Percentiles rank a stretch among this genome's conserved stretches.
phyloP scores from a whole-genome alignment of 2,329 filamentous ascomycete species.

The Parascedosporium putredinis region DNA sequence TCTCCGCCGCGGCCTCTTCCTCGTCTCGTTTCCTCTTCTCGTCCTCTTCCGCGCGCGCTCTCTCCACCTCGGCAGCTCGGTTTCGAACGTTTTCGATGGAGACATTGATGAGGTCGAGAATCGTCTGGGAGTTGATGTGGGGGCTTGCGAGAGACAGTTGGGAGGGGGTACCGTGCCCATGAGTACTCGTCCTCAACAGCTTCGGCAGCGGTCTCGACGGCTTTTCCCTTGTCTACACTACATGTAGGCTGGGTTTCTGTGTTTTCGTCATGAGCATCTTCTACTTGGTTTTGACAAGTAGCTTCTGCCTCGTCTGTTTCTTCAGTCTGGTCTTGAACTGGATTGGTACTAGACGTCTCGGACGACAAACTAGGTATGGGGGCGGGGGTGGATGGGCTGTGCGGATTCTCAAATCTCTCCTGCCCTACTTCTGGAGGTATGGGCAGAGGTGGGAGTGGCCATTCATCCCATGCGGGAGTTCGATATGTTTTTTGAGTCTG shows the following conservation, averaged over 20 bases:
- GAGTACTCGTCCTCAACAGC: neutral
- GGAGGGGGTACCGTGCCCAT: conserved; percentile 6
- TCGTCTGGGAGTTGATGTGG: conserved; percentile 1
- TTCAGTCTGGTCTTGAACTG: neutral
- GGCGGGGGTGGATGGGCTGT: neutral
- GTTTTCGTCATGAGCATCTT: neutral
- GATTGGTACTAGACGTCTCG: neutral
- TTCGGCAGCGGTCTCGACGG: neutral
- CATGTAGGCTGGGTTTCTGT: neutral
- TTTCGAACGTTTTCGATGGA: conserved; percentile 7
- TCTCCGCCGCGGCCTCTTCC: conserved; percentile 18
- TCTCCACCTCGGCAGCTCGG: conserved; percentile 4
- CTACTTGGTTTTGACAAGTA: neutral
- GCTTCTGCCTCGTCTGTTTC: neutral
- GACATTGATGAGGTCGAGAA: conserved; percentile 6
- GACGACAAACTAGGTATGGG: too few species aligned
- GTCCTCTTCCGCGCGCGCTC: neutral
- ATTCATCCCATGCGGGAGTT: neutral
- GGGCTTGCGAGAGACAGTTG: conserved; percentile 1
- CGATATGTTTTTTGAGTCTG: too few species aligned
- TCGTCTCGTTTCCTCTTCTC: neutral
- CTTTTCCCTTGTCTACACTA: neutral
- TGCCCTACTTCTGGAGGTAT: neutral
- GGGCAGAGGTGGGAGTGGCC: neutral
- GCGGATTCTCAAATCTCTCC: neutral